phyloP scores from a whole-genome alignment of 768 basidiomycete species.

The Suillus bovinus region DNA sequence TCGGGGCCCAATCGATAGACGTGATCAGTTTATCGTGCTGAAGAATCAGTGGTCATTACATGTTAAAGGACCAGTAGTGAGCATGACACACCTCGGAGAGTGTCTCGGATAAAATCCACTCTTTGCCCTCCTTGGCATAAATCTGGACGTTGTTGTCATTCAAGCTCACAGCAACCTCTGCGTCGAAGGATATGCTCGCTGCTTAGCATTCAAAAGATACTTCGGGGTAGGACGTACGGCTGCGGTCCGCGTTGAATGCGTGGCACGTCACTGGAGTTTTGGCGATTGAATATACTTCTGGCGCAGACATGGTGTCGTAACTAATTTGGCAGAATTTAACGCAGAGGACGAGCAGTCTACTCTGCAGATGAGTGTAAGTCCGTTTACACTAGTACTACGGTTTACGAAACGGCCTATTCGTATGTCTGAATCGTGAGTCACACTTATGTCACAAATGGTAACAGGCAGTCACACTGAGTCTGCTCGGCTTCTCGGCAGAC shows the following conservation, averaged over 20 bases:
- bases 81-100: conserved; percentile 71
- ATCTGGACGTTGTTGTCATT: conserved; percentile 90
- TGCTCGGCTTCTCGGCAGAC: no score
- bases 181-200: conserved; percentile 1
- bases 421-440: no score
- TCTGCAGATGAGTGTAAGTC: conserved; percentile 42
- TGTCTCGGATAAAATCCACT: conserved; percentile 73
- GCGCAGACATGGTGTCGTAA: conserved; percentile 53
- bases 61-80: neutral
- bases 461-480: no score
- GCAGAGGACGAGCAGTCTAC: conserved; percentile 89
- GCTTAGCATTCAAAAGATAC: neutral
- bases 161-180: conserved; percentile 90
- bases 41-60: conserved; percentile 4
- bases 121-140: conserved; percentile 61
- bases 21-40: conserved; percentile 99
- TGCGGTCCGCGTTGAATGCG: conserved; percentile 86
- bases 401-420: no score
- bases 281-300: conserved; percentile 77
- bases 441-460: no score
- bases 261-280: conserved; percentile 86
- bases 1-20: conserved; percentile 98
- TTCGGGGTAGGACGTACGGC: conserved; percentile 56
- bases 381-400: no score
- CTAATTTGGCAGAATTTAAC: neutral